phyloP scores from a whole-genome alignment of 306 rosid species.

The Urtica urens region DNA sequence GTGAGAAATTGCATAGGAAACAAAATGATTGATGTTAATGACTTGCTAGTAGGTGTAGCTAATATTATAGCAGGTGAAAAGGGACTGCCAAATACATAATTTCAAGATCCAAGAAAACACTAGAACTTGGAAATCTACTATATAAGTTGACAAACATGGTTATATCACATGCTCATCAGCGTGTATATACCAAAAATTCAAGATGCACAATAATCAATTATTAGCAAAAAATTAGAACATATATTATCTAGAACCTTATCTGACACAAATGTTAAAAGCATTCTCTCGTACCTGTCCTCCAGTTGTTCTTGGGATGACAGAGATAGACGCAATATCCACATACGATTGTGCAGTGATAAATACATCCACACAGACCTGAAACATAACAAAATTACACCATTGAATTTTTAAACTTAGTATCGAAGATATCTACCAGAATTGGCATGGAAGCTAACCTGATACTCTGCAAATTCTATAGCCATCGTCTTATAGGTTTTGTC shows the following conservation, averaged over 20 bases:
- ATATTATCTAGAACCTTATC: no score
- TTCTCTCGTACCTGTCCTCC: constrained; percentile 79
- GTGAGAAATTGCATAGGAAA: no score
- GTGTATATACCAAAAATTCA: no score
- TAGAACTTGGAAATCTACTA: no score
- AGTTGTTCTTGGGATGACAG: constrained; percentile 81
- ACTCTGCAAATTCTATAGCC: constrained; percentile 91
- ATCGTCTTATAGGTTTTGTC: constrained; percentile 77
- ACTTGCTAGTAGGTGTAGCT: no score
- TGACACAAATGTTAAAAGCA: no score
- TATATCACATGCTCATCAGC: no score
- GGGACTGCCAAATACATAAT: not conserved
- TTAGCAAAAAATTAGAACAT: not conserved
- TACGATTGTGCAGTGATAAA: constrained; percentile 84
- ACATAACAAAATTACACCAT: constrained; percentile 17
- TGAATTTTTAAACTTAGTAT: constrained; percentile 6
- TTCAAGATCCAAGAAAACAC: no score
- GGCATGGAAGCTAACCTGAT: constrained; percentile 45
- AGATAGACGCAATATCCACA: constrained; percentile 78
- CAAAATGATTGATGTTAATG: no score
- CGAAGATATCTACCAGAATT: constrained; percentile 11
- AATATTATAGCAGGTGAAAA: no score
- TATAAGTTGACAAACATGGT: no score
- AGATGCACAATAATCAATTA: not conserved
- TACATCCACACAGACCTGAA: constrained; percentile 87